Conservation (phyloP, 495 filamentous ascomycete genomes). For the Xanthoparmelia taractica region DNA sequence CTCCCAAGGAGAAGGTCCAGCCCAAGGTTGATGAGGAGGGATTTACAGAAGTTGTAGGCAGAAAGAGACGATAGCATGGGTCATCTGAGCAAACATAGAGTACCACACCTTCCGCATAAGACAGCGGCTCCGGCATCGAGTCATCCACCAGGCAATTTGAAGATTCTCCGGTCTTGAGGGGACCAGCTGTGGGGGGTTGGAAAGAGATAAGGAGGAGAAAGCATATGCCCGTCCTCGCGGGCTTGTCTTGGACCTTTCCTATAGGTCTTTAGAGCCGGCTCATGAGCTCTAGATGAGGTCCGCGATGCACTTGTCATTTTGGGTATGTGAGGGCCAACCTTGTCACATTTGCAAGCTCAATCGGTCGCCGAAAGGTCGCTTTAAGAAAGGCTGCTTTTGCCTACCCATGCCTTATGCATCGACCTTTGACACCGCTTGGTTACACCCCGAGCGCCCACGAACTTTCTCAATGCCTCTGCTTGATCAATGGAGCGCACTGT, state of each 20-base stretch:
- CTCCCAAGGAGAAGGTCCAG: conserved; percentile 54
- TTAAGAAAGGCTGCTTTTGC: background rate
- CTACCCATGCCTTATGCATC: background rate
- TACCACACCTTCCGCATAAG: background rate
- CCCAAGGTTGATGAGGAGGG: conserved; percentile 89
- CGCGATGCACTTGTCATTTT: background rate
- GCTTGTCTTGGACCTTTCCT: background rate
- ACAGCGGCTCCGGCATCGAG: background rate
- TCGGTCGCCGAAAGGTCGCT: background rate
- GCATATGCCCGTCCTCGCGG: background rate
- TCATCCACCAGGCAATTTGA: background rate
- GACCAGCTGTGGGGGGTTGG: background rate
- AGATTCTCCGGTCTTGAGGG: background rate
- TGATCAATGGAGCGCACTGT: background rate
- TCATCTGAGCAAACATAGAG: background rate
- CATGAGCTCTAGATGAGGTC: background rate
- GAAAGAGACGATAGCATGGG: conserved; percentile 48
- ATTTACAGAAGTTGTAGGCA: conserved; percentile 79
- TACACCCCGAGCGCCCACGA: background rate
- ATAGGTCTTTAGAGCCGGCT: background rate
- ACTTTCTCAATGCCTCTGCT: background rate
- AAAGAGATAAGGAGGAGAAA: background rate
- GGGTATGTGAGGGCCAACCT: background rate
- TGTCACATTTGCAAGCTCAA: background rate
- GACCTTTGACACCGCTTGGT: background rate